Evolutionary conservation across 768 basidiomycete genomes (phyloP).

Genomic region (Gelatoporia subvermispora): DNA sequence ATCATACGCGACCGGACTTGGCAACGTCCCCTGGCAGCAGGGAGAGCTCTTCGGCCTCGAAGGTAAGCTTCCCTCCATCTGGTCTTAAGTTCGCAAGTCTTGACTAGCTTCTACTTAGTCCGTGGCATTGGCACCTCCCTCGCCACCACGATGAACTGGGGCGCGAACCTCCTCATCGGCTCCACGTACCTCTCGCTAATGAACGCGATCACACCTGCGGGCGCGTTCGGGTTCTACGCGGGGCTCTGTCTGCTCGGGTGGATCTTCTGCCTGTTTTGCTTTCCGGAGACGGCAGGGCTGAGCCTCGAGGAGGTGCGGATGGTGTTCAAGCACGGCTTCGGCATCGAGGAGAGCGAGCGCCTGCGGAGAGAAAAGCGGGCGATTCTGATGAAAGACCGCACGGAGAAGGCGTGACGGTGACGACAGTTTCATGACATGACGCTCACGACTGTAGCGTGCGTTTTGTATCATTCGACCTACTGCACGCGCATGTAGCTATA

Average conservation of each 20-base stretch:
- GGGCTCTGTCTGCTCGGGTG: slow-evolving; percentile 66
- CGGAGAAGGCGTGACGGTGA: slow-evolving; percentile 6
- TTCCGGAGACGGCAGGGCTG: slow-evolving; percentile 77
- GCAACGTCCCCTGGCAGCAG: slow-evolving; percentile 85
- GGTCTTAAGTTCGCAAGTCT: neutral
- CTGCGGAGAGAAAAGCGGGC: slow-evolving; percentile 41
- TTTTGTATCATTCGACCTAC: no score
- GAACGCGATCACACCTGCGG: slow-evolving; percentile 65
- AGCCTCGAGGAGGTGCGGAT: slow-evolving; percentile 63
- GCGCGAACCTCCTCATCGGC: slow-evolving; percentile 68
- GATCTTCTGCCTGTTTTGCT: slow-evolving; percentile 64
- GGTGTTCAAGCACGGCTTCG: slow-evolving; percentile 62
- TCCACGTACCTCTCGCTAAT: slow-evolving; percentile 80
- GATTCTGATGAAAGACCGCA: slow-evolving; percentile 2
- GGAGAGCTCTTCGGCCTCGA: slow-evolving; percentile 79
- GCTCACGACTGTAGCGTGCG: no score
- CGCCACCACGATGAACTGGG: slow-evolving; percentile 76
- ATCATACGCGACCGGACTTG: slow-evolving; percentile 74
- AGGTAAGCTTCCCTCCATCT: slow-evolving; percentile 32
- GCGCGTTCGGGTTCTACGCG: slow-evolving; percentile 75
- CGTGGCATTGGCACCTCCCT: slow-evolving; percentile 76
- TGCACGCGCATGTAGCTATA: no score
- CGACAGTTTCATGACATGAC: no score
- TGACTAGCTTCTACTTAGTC: slow-evolving; percentile 32
- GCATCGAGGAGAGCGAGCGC: slow-evolving; percentile 51